Conservation (phyloP, 2,329 filamentous ascomycete species). For the Cercospora sp. region DNA sequence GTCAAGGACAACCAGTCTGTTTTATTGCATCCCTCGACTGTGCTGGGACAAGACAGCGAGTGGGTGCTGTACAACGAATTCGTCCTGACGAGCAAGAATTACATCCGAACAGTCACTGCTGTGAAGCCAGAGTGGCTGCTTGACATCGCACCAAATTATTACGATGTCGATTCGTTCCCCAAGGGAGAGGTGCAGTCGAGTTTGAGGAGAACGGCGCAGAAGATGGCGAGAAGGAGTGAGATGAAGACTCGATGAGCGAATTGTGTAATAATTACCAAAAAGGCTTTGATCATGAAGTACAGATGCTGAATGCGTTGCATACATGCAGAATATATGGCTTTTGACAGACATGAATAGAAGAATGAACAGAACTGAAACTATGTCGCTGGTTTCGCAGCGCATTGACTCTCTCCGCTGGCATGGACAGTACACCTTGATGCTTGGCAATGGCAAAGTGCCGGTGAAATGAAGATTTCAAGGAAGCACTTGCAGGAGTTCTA, state of each 20-base stretch:
- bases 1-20: conserved; percentile 97
- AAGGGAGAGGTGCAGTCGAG: conserved; percentile 82
- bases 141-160: conserved; percentile 92
- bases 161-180: conserved; percentile 76
- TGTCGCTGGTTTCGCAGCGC: not conserved
- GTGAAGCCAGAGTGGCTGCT: conserved; percentile 93
- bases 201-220: conserved; percentile 43
- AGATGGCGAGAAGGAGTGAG: conserved; percentile 21
- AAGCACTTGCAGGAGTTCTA: not conserved
- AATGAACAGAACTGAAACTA: not conserved
- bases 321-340: not conserved
- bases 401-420: too few species aligned
- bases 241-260: not conserved
- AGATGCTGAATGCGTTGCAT: not conserved
- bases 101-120: conserved; percentile 88
- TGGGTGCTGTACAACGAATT: conserved; percentile 99
- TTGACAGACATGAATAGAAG: not conserved
- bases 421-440: not conserved
- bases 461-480: not conserved
- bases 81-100: conserved; percentile 96
- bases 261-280: not conserved
- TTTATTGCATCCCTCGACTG: conserved; percentile 88
- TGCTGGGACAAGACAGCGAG: conserved; percentile 82
- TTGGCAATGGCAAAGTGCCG: not conserved
- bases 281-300: not conserved